These are phyloP conservation scores for Linanthus parryae DNA, from an alignment of 148 eudicot genomes.

Conservation along the genomic window DNA sequence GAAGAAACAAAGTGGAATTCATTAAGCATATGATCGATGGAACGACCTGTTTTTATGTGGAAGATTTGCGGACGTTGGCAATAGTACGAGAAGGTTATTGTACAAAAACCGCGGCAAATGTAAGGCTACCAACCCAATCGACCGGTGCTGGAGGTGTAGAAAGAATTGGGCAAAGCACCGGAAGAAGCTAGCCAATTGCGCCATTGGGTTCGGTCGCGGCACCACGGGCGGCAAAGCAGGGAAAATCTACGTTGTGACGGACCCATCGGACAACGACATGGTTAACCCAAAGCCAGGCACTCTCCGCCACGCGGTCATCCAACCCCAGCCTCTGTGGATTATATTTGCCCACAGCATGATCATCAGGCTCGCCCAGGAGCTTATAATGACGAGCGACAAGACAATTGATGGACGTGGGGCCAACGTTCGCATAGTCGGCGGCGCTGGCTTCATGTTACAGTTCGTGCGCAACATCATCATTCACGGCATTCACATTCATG, in stretches of 20 bases:
- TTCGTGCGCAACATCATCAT: conserved; percentile 42
- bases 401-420: conserved; percentile 49
- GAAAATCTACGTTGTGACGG: conserved; percentile 24
- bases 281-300: conserved; percentile 52
- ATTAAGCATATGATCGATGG: no score
- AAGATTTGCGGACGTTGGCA: conserved; percentile 10
- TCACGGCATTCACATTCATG: conserved; percentile 33
- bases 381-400: conserved; percentile 36
- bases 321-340: conserved; percentile 43
- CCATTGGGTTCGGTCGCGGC: conserved; percentile 39
- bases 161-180: conserved; percentile 32
- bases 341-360: conserved; percentile 28
- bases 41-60: not conserved
- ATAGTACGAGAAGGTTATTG: conserved; percentile 31
- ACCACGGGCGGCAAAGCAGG: conserved; percentile 38
- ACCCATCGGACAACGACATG: conserved; percentile 32
- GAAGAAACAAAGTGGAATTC: not conserved
- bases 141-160: conserved; percentile 51
- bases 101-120: conserved; percentile 18
- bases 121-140: conserved; percentile 49
- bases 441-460: conserved; percentile 43
- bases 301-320: conserved; percentile 47
- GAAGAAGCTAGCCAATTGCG: conserved; percentile 36
- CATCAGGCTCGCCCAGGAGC: conserved; percentile 33
- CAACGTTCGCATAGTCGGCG: conserved; percentile 31